Percentiles rank a stretch among this genome's conserved stretches.
Conservation (phyloP, 768 basidiomycete species). For the Arthromyces matolae region DNA sequence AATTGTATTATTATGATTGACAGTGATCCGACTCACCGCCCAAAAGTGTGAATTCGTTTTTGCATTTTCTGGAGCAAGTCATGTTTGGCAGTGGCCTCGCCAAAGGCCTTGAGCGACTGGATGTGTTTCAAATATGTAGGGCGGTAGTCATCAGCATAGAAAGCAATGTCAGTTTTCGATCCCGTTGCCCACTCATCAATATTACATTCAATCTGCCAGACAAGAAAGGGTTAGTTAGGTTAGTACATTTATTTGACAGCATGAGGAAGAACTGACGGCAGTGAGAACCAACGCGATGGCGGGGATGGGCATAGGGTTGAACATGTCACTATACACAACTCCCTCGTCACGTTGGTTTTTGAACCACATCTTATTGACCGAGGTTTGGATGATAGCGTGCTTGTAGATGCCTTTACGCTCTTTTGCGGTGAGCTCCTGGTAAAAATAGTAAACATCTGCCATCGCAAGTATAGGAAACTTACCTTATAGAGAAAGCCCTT, state of each 20-base stretch:
- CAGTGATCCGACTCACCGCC: background rate
- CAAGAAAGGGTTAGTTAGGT: background rate
- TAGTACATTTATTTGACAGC: background rate
- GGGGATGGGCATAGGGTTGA: slow-evolving; percentile 17
- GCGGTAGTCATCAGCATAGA: slow-evolving; percentile 13
- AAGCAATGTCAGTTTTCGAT: slow-evolving; percentile 11
- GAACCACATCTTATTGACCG: slow-evolving; percentile 24
- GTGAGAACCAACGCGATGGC: slow-evolving; percentile 16
- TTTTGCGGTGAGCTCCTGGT: background rate
- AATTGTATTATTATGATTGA: background rate
- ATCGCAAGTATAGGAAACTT: background rate
- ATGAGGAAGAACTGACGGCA: slow-evolving; percentile 17
- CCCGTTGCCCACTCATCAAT: slow-evolving; percentile 16
- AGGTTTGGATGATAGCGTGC: slow-evolving; percentile 20
- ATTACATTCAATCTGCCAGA: slow-evolving; percentile 12
- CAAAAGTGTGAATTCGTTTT: background rate
- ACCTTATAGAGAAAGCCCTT: slow-evolving; percentile 18
- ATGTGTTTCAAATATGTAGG: slow-evolving; percentile 9
- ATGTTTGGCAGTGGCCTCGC: background rate
- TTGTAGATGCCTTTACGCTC: slow-evolving; percentile 21
- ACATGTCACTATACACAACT: slow-evolving; percentile 16
- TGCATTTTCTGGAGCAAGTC: background rate
- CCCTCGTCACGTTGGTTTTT: slow-evolving; percentile 23
- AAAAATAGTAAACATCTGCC: background rate
- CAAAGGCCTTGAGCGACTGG: background rate